Base-by-base conservation (phyloP, 352 stramenopile species). In the Saprolegnia parasitica region DNA sequence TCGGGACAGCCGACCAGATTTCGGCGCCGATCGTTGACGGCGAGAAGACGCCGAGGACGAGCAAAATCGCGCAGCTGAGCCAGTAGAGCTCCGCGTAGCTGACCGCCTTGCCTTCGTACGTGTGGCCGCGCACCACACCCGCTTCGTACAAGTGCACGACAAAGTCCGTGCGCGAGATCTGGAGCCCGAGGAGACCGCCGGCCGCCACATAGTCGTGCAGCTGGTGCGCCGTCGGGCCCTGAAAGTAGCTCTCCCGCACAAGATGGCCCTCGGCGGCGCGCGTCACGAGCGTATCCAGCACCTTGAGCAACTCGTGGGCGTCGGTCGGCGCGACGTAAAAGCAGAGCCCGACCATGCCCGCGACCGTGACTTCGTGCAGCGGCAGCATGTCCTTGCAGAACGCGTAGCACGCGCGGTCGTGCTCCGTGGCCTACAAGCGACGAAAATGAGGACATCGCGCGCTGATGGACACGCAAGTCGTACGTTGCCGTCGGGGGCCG, bases 301-400 rank as follows among this genome's bases (percentile, higher is more conserved):
- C 89, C 1, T 82, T 79, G 21, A 95, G 64, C 32, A 86, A 82
- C 62, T 95, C 87, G 39, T 91, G 64, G 6, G 84, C 81, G 40
- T 91, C 83, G 29, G 91, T 74, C 1, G 83, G 75, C 55, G 72
- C 72, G 55, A 82, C 91, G 1, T 78, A 80, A 32, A 77, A 83
- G 52, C 81, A 88, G n/a, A 95, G 65, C 10, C 50, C 73, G 11
- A 78, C 80, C 5, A 95, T 67, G 52, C 86, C 67, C 26, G 79
- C 77, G 5, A 95, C 72, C 21, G 81, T 87, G 29, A 90, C 81
- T 72, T 88, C 76, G 42, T 95, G 87, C 10, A 93, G 72, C 26
- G 87, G 87, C 42, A 95, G 90, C 35, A 89, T 74, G 63, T 93
- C 87, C 73, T 92, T 89, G 10, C 84, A 91, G 1, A 85, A 90